Base-by-base conservation (phyloP, 208 protist genomes). In the Trypanosoma mega region DNA sequence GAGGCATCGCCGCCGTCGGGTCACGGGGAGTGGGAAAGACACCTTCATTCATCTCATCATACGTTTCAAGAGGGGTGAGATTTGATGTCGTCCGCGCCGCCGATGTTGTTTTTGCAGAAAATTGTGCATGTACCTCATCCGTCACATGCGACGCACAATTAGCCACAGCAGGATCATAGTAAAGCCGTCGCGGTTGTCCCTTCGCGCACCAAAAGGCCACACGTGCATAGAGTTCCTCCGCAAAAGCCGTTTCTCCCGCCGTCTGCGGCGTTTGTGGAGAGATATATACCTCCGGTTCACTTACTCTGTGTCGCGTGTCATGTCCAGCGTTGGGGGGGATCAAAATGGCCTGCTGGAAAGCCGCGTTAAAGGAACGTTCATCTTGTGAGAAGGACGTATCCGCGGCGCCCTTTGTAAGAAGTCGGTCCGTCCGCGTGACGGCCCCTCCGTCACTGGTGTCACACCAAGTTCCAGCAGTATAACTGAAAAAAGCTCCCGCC, bases 141-240 rank as follows among this genome's bases (percentile, higher is more conserved):
- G 11, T 3, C 4, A 24, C 18, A 36, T 7, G 9, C 9, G 14
- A 11, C 16, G 4, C 51, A 5, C 30, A 3, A 18, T 57, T 41
- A 4, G 29, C 21, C 16, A 62, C 56, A 21, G 5, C 45, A 18
- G 49, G 20, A 21, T 63, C 47, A 49, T 63, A 85, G 16, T 68
- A 68, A 20, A 67, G 55, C 3, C 64, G 64, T 12, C 80, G 74
- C 45, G 68, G 69, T 53, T 84, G 73, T 0, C 87, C 87, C 12
- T 83, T 80, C 37, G 78, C 57, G 29, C 65, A 78, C 87, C 87
- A 94, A 49, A 90, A 91, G 36, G 78, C 68, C 18, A 94, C 26
- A 0, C 82, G 81, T 3, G 70, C 66, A 57, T 74, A 74, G 1
- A 94, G 59, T 61, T 94, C 83, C 26, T 78, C 54, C 6, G 76